Percentiles rank a stretch among this genome's conserved stretches.
These are phyloP conservation scores for Emmonsia crescens DNA, from an alignment of 2,329 filamentous ascomycete species.

Conservation along the genomic window DNA sequence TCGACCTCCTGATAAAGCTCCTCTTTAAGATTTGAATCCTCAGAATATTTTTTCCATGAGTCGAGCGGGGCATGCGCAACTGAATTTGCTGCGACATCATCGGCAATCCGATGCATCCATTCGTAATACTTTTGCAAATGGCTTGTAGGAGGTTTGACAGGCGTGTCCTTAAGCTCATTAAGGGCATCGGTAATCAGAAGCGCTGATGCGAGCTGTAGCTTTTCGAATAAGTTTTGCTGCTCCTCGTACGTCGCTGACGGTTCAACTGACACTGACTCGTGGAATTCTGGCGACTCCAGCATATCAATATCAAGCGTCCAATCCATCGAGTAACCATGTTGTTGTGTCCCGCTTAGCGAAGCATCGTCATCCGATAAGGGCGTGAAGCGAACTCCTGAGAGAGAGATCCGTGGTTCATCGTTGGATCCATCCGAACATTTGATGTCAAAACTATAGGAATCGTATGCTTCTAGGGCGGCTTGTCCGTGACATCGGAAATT, in stretches of 20 bases:
- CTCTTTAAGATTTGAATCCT: constrained; percentile 16
- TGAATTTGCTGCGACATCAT: constrained; percentile 13
- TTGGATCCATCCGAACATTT: constrained; percentile 12
- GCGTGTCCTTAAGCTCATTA: constrained; percentile 10
- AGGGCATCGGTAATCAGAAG: constrained; percentile 22
- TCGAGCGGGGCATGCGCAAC: constrained; percentile 18
- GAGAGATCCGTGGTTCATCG: constrained; percentile 11
- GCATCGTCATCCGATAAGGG: constrained; percentile 18
- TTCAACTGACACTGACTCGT: constrained; percentile 2
- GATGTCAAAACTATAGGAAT: constrained; percentile 15
- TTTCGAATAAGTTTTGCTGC: constrained; percentile 15
- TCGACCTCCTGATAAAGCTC: constrained; percentile 16
- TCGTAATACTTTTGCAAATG: constrained; percentile 22
- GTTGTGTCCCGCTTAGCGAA: constrained; percentile 10
- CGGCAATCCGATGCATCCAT: constrained; percentile 19
- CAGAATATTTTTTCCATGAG: constrained; percentile 15
- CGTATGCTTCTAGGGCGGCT: constrained; percentile 12
- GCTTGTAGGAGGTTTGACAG: constrained; percentile 13
- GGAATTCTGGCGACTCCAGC: constrained; percentile 1
- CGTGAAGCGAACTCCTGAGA: constrained; percentile 21
- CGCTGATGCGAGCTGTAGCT: constrained; percentile 21
- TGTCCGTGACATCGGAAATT: constrained; percentile 20
- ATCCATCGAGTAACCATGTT: constrained; percentile 18
- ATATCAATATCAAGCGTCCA: constrained; percentile 20
- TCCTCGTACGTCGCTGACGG: neutral